Base-by-base conservation (phyloP, 1,139 yeast species). In the Yamadazyma pseudoaaseri region DNA sequence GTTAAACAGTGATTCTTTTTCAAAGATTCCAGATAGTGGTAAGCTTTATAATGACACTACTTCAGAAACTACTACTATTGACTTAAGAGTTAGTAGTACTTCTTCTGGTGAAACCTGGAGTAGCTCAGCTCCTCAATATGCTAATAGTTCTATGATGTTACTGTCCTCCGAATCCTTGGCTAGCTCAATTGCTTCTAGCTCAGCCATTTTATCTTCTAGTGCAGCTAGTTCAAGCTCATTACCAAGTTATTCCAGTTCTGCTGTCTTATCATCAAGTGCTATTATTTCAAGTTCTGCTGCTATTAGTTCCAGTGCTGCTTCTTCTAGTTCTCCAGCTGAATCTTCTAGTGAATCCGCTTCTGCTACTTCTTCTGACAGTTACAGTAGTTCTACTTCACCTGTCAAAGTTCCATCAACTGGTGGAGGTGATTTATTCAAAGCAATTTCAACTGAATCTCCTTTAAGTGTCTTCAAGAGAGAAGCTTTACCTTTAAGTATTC, bases 401-500 rank as follows among this genome's bases (percentile, higher is more conserved):
- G 34, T 37, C 9, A n/a, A 39, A 4, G 17, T 36, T 30, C 30
- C 39, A n/a, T 9, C 21, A 7, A 25, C 7, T 8, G 38, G 36
- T 17, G 33, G 39, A 11, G 54, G 53, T 18, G 65, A 73, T 41
- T 60, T 81, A 29, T 81, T 81, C 53, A 43, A 54, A 8, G 64
- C 73, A 2, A 62, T 82, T 38, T 70, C 71, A 23, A 73, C 74
- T 2, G 54, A 52, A 13, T 64, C 62, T 5, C 86, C 86, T 17
- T 65, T 68, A 10, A 44, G 64, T 1, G 62, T 75, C 26, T 80
- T 82, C 59, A 44, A 68, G 6, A 60, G 73, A 40, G 59, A 66
- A 31, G 63, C 56, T 14, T 62, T 76, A 36, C 76, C 86, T 59
- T 36, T 83, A 70, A 32, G 59, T 56, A 27, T 58, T 64, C 59